phyloP scores from a whole-genome alignment of 2,329 filamentous ascomycete genomes.

The Botrytis cinerea region DNA sequence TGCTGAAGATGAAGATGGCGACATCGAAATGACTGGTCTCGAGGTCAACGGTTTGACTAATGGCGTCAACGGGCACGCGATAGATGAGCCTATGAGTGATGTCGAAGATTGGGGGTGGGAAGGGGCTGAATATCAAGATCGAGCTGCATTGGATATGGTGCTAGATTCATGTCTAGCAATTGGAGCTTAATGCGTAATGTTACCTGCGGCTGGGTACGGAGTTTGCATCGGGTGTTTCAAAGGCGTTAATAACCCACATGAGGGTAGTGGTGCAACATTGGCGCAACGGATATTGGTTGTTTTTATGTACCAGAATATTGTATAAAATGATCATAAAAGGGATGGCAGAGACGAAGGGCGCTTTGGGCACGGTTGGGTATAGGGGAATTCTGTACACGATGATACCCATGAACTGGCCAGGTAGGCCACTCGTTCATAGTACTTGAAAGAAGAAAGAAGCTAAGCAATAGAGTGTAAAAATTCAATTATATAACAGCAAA shows the following conservation, averaged over 20 bases:
- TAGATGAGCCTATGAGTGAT: conserved; percentile 55
- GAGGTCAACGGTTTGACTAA: conserved; percentile 42
- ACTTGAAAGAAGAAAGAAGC: background rate
- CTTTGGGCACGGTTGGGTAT: conserved; percentile 26
- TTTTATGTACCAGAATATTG: conserved; percentile 30
- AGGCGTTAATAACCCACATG: conserved; percentile 2
- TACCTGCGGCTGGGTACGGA: conserved; percentile 29
- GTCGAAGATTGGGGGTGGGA: conserved; percentile 65
- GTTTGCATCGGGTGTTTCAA: conserved; percentile 29
- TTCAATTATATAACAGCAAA: background rate
- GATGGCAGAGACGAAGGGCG: conserved; percentile 27
- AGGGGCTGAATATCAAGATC: conserved; percentile 56
- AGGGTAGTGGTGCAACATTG: conserved; percentile 27
- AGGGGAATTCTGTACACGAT: conserved; percentile 31
- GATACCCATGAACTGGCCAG: conserved; percentile 35
- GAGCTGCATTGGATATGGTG: conserved; percentile 55
- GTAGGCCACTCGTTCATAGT: conserved; percentile 7
- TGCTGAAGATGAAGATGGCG: conserved; percentile 40
- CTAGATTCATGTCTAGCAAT: conserved; percentile 46
- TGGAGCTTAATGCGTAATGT: conserved; percentile 30
- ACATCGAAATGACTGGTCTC: conserved; percentile 43
- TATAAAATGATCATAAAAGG: conserved; percentile 30
- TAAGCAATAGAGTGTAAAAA: background rate
- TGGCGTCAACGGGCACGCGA: conserved; percentile 45
- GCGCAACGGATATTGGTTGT: conserved; percentile 28